These are phyloP conservation scores for Macrolepiota fuliginosa DNA, from an alignment of 768 basidiomycete species.

Conservation along the genomic window DNA sequence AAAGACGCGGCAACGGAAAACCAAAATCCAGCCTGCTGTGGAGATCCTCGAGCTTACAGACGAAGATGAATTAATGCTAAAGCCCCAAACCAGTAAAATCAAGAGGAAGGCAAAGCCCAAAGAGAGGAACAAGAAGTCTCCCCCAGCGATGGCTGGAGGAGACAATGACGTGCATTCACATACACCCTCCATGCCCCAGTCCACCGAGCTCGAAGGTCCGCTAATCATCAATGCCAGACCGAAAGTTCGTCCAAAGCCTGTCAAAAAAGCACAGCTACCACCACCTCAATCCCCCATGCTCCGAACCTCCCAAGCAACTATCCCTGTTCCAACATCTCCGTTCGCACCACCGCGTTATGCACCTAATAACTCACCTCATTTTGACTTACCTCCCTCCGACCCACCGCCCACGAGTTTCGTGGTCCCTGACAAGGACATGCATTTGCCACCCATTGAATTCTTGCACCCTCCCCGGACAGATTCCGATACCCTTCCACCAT, in stretches of 20 bases:
- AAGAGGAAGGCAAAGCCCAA: conserved; percentile 19
- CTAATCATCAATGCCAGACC: conserved; percentile 6
- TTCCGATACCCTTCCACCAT: conserved; percentile 21
- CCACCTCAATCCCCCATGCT: conserved; percentile 4
- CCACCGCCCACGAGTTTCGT: conserved; percentile 18
- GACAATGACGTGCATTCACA: too few relatives aligned
- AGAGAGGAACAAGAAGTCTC: conserved; percentile 14
- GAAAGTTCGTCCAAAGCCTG: conserved; percentile 10
- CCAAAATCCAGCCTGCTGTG: neutral
- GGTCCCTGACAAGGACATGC: conserved; percentile 1
- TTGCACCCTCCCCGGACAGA: conserved; percentile 23
- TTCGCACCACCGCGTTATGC: conserved; percentile 17
- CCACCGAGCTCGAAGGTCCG: neutral
- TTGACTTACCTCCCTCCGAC: conserved; percentile 32
- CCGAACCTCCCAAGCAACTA: conserved; percentile 8
- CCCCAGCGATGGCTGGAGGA: too few relatives aligned
- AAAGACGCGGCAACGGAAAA: conserved; percentile 46
- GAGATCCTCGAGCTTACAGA: conserved; percentile 19
- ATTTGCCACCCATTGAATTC: conserved; percentile 33
- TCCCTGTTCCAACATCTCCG: conserved; percentile 18
- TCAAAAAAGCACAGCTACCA: conserved; percentile 17
- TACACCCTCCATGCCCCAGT: neutral
- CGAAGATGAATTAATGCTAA: conserved; percentile 12
- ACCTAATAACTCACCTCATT: conserved; percentile 26
- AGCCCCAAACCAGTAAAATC: conserved; percentile 7